Evolutionary conservation across 2,329 filamentous ascomycete genomes (phyloP).

Genomic region (Mycosphaerelloides madeirae): DNA sequence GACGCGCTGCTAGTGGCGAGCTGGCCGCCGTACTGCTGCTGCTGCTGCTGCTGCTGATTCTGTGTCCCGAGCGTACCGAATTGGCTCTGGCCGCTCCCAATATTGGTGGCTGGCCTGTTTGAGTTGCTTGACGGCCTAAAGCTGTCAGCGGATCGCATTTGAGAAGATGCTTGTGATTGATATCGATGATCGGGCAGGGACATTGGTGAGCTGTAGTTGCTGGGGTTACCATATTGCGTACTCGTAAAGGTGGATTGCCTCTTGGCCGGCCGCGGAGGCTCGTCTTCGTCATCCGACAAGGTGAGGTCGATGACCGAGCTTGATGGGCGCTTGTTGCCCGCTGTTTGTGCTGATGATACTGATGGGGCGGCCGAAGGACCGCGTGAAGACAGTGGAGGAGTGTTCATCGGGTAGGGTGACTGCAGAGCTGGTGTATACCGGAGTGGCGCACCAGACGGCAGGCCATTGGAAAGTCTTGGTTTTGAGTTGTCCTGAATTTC

Average conservation of each 20-base stretch:
- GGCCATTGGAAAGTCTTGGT: conserved; percentile 30
- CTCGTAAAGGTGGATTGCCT: conserved; percentile 26
- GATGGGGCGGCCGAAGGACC: conserved; percentile 36
- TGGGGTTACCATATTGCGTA: conserved; percentile 19
- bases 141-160: conserved; percentile 19
- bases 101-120: conserved; percentile 16
- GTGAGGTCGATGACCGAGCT: conserved; percentile 48
- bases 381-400: conserved; percentile 44
- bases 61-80: not conserved
- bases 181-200: conserved; percentile 23
- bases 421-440: conserved; percentile 19
- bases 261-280: conserved; percentile 33
- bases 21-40: conserved; percentile 5
- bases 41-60: conserved; percentile 1
- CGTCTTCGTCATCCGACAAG: conserved; percentile 46
- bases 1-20: conserved; percentile 4
- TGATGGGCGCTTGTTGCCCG: conserved; percentile 40
- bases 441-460: conserved; percentile 28
- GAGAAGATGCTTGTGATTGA: conserved; percentile 9
- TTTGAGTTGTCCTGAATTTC: conserved; percentile 37
- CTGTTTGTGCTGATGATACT: conserved; percentile 25
- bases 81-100: conserved; percentile 9
- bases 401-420: conserved; percentile 30
- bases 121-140: conserved; percentile 22
- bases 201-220: conserved; percentile 20